Evolutionary conservation across 106 monocot species (phyloP).

Genomic region (Dactylorhiza incarnata): DNA sequence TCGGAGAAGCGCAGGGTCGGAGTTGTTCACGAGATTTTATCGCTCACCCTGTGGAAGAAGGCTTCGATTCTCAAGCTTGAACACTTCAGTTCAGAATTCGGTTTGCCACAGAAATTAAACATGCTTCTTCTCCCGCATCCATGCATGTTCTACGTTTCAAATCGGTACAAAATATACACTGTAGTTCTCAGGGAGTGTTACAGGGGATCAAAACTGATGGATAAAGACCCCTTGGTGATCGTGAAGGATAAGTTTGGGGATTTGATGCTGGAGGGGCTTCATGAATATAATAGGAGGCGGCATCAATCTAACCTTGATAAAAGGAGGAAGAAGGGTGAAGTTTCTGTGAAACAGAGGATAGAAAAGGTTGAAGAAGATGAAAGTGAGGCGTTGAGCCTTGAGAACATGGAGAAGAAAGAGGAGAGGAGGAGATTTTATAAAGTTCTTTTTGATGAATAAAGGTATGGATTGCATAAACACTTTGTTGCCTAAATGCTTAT

Average conservation of each 20-base stretch:
- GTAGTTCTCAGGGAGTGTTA: conserved; percentile 88
- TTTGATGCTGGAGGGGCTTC: conserved; percentile 91
- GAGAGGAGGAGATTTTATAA: conserved; percentile 85
- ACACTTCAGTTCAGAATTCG: conserved; percentile 76
- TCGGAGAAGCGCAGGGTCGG: conserved; percentile 63
- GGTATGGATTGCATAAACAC: conserved; percentile 11
- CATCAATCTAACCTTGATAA: conserved; percentile 69
- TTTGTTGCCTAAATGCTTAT: not conserved
- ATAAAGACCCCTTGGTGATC: conserved; percentile 78
- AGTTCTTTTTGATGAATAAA: conserved; percentile 56
- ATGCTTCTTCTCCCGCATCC: conserved; percentile 67
- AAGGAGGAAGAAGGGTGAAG: conserved; percentile 73
- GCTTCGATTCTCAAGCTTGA: conserved; percentile 78
- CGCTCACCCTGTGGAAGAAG: conserved; percentile 87
- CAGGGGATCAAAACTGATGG: conserved; percentile 53
- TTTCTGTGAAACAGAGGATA: conserved; percentile 23
- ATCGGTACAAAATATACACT: conserved; percentile 81
- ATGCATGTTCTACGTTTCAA: conserved; percentile 92
- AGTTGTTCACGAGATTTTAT: conserved; percentile 75
- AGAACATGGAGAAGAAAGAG: conserved; percentile 44
- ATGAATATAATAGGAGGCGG: conserved; percentile 84
- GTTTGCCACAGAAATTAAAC: conserved; percentile 57
- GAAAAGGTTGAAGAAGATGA: conserved; percentile 31
- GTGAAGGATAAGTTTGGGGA: conserved; percentile 89
- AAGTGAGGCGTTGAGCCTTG: conserved; percentile 15